Evolutionary conservation across 257 asterid genomes (phyloP).

Genomic region (Solanum chilense): DNA sequence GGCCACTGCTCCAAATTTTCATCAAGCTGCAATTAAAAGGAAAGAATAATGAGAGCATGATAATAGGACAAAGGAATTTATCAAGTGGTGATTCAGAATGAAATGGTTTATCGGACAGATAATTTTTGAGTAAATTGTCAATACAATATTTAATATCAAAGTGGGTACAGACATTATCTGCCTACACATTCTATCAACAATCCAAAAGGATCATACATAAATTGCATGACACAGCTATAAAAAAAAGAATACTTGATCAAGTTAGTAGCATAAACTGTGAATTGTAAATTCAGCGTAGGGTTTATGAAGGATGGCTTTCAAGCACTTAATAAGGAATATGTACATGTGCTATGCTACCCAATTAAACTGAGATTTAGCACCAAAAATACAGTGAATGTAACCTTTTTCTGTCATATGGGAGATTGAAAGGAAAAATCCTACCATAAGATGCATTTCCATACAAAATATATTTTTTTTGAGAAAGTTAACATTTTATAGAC

Average conservation of each 20-base stretch:
- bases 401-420: background rate
- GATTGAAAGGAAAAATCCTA: background rate
- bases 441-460: background rate
- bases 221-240: background rate
- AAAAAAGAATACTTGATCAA: background rate
- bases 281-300: background rate
- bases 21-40: slow-evolving; percentile 38
- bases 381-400: background rate
- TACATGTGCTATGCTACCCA: background rate
- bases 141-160: background rate
- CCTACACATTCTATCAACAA: background rate
- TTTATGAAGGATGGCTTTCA: background rate
- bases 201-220: background rate
- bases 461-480: background rate
- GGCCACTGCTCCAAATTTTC: slow-evolving; percentile 99
- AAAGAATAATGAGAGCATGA: background rate
- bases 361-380: background rate
- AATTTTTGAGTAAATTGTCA: background rate
- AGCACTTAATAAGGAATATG: background rate
- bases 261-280: background rate
- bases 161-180: background rate
- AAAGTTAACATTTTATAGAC: too few species aligned
- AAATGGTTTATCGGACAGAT: background rate
- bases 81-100: background rate
- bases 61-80: background rate